Conservation (phyloP, 108 stramenopile species). For the Aurantiochytrium sp. region DNA sequence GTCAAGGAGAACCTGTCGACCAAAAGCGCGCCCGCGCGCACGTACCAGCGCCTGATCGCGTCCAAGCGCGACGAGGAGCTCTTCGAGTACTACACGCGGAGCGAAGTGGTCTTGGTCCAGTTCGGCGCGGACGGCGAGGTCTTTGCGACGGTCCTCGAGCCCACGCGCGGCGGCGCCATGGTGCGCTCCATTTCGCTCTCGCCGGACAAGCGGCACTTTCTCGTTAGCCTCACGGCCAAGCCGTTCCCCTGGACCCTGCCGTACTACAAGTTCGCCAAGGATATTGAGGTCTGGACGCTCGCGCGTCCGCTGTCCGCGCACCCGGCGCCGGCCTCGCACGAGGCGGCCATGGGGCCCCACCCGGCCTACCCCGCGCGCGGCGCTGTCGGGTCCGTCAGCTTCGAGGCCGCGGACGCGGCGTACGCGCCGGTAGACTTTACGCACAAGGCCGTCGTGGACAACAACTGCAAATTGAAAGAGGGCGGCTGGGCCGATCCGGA, state of each 20-base stretch:
- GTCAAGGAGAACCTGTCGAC: neutral
- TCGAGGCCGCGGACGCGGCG: neutral
- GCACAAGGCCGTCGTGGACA: neutral
- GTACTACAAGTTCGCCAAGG: neutral
- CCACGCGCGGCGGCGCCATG: neutral
- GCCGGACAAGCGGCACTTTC: neutral
- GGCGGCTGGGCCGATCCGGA: constrained; percentile 9
- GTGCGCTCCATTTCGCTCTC: neutral
- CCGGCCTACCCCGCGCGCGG: neutral
- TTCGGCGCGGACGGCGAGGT: neutral
- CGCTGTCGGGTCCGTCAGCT: neutral
- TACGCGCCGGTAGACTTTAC: constrained; percentile 5
- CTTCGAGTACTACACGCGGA: constrained; percentile 12
- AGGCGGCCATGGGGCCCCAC: neutral
- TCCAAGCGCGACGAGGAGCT: neutral
- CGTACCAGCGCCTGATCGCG: constrained; percentile 11
- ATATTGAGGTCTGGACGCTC: neutral
- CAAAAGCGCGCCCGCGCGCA: neutral
- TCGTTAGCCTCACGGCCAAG: neutral
- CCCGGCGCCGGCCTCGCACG: neutral
- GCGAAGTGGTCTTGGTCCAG: neutral
- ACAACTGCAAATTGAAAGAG: neutral
- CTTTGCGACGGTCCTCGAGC: neutral
- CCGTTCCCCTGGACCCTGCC: constrained; percentile 6
- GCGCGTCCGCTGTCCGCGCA: neutral